These are phyloP conservation scores for Capronia americana DNA, from an alignment of 2,329 filamentous ascomycete species.

Conservation along the genomic window DNA sequence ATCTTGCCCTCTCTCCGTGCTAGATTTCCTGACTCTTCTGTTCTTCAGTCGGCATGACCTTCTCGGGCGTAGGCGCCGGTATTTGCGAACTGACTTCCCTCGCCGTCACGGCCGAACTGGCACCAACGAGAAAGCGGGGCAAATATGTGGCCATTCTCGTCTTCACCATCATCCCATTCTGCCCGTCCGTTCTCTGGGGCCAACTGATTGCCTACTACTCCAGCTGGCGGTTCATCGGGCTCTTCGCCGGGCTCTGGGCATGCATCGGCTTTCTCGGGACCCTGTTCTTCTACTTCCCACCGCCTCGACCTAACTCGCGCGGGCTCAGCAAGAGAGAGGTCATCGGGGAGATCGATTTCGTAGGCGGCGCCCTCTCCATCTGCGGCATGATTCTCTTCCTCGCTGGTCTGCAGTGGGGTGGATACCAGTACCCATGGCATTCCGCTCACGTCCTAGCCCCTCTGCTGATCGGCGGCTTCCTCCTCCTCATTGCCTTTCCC, in stretches of 20 bases:
- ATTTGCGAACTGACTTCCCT: constrained; percentile 73
- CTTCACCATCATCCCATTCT: constrained; percentile 68
- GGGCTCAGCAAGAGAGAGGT: constrained; percentile 45
- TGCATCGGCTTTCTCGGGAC: constrained; percentile 52
- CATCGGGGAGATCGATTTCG: constrained; percentile 57
- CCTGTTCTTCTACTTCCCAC: constrained; percentile 54
- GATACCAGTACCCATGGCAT: constrained; percentile 51
- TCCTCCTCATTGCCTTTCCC: constrained; percentile 51
- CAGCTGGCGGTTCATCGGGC: constrained; percentile 53
- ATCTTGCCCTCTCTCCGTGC: constrained; percentile 9
- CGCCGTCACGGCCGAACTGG: constrained; percentile 71
- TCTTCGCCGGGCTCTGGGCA: constrained; percentile 52
- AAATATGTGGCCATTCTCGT: constrained; percentile 67
- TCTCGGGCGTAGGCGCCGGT: constrained; percentile 70
- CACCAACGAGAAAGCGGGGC: constrained; percentile 68
- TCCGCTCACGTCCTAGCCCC: constrained; percentile 55
- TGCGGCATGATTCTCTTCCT: constrained; percentile 57
- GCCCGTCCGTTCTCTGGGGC: constrained; percentile 66
- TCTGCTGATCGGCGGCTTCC: constrained; percentile 52
- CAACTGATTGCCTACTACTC: constrained; percentile 60
- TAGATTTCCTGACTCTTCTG: constrained; percentile 14
- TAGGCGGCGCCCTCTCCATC: constrained; percentile 58
- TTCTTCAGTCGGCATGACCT: constrained; percentile 58
- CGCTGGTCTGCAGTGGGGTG: constrained; percentile 60
- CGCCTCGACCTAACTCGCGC: constrained; percentile 49